Evolutionary conservation across 2,329 filamentous ascomycete genomes (phyloP), one percentile per base, ranked within the genome.

Genomic region (Monosporascus sp.): DNA sequence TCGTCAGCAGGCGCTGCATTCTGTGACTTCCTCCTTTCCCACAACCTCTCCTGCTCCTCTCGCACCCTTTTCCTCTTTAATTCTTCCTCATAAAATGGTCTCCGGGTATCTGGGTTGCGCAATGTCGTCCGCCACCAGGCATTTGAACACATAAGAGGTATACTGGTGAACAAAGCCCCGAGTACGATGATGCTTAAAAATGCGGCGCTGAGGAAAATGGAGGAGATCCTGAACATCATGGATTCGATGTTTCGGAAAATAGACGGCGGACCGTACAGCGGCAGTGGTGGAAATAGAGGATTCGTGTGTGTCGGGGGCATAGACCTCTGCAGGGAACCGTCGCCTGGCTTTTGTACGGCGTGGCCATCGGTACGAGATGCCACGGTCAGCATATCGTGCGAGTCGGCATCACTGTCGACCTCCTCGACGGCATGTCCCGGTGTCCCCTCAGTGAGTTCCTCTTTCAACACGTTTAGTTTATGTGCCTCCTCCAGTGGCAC

Each of bases 251-350:
- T 77, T 48, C 85, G 79, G n/a, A 86, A 54, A 0, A 81, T 50
- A 1, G 87, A 86, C 0, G 91, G 85, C 0, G 90, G 87, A 0
- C 89, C 89, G 62, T 96, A 96, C 1, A 90, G 75, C 0, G 91
- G 91, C 8, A 96, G 71, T 2, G 90, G 89, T 6, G 91, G 91
- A 60, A 97, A 97, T 5, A 96, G 74, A 3, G 90, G 88, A 60
- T 92, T 86, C 2, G 89, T 92, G 58, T 83, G 80, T 7, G 85
- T 85, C 1, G 85, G 83, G 0, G 87, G 85, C 71, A 78, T 79
- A 16, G 77, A 66, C 54, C 67, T 72, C 44, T 71, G 69, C 19
- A 83, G 60, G 17, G 76, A 76, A 14, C 70, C 75, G 24, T 76
- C 77, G 36, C 76, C 73, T 4, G 77, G 73, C 52, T 74, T 75